Conservation (phyloP, 73 alveolate genomes). For the Paramecium pentaurelia region DNA sequence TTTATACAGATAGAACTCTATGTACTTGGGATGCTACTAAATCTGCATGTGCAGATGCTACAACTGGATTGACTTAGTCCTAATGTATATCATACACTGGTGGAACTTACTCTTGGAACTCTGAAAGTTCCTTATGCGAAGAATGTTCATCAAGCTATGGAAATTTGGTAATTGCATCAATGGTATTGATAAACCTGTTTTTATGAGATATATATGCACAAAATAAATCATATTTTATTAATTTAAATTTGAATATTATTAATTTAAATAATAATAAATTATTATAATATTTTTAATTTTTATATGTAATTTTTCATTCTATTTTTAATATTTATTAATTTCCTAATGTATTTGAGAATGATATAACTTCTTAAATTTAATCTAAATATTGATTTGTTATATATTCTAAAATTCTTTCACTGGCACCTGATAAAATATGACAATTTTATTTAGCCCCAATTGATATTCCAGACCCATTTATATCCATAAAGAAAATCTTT, state of each 20-base stretch:
- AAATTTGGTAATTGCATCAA: not conserved
- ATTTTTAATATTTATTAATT: not conserved
- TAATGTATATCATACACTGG: not conserved
- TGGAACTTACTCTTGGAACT: not conserved
- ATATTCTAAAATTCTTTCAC: not conserved
- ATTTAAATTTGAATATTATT: not conserved
- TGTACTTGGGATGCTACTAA: not conserved
- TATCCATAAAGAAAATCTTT: not conserved
- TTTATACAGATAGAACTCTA: not conserved
- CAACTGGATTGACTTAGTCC: not conserved
- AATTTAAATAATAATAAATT: too few relatives aligned
- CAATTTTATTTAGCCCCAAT: not conserved
- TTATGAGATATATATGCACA: not conserved
- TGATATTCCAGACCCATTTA: constrained; percentile 18
- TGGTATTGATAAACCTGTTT: not conserved
- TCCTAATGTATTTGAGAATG: not conserved
- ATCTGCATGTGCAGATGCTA: not conserved
- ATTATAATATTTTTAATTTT: not conserved
- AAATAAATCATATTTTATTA: not conserved
- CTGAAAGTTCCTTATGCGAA: not conserved
- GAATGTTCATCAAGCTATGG: not conserved
- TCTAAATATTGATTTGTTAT: not conserved
- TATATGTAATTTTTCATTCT: not conserved
- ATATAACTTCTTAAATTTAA: not conserved
- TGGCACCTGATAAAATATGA: not conserved